phyloP scores from a whole-genome alignment of 306 rosid genomes.

The Acacia crassicarpa region DNA sequence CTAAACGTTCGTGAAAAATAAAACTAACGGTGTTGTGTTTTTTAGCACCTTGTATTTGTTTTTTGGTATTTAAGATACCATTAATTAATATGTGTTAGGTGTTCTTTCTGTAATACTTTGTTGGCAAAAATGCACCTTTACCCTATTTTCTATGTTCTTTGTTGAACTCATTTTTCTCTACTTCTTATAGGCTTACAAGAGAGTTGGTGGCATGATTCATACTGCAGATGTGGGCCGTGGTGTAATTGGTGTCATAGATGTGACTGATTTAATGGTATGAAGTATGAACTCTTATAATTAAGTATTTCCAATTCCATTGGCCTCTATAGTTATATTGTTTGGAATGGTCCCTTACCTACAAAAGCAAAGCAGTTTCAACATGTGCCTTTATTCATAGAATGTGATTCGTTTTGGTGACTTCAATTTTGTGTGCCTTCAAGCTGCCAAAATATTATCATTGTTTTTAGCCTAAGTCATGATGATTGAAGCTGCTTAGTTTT shows the following conservation, averaged over 20 bases:
- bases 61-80: too few relatives aligned
- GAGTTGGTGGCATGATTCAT: slow-evolving; percentile 63
- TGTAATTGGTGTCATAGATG: slow-evolving; percentile 63
- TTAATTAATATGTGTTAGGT: too few relatives aligned
- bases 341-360: not conserved
- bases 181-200: slow-evolving; percentile 56
- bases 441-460: slow-evolving; percentile 6
- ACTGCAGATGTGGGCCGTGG: slow-evolving; percentile 58
- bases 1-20: too few relatives aligned
- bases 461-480: not conserved
- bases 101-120: too few relatives aligned
- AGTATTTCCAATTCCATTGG: slow-evolving; percentile 7
- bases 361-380: slow-evolving; percentile 13
- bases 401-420: slow-evolving; percentile 6
- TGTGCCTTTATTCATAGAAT: not conserved
- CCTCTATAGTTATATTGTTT: slow-evolving; percentile 13
- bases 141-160: not conserved
- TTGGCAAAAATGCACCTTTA: too few relatives aligned
- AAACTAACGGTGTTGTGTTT: too few relatives aligned
- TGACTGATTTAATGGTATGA: slow-evolving; percentile 51
- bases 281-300: slow-evolving; percentile 20
- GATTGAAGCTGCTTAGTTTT: not conserved
- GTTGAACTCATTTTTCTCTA: not conserved
- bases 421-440: not conserved
- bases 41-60: too few relatives aligned